These are phyloP conservation scores for Penicillium cosmopolitanum DNA, from an alignment of 495 filamentous ascomycete genomes.

Conservation along the genomic window DNA sequence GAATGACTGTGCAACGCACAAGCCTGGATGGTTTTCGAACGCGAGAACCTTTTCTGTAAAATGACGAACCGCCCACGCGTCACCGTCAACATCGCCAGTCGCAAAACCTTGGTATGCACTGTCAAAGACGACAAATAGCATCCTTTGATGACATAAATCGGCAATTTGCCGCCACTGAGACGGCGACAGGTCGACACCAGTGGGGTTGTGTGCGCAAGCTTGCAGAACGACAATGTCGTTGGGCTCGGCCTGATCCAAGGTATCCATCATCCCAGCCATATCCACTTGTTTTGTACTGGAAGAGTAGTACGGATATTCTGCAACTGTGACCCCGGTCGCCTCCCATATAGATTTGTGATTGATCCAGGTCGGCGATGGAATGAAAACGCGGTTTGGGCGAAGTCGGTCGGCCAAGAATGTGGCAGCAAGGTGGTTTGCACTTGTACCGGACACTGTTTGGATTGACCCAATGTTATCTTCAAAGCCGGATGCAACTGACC, in stretches of 20 bases:
- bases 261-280: slow-evolving; percentile 24
- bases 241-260: slow-evolving; percentile 20
- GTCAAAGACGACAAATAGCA: slow-evolving; percentile 47
- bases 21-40: slow-evolving; percentile 7
- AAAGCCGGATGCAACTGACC: neutral
- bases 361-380: slow-evolving; percentile 36
- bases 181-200: slow-evolving; percentile 37
- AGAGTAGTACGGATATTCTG: slow-evolving; percentile 39
- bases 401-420: slow-evolving; percentile 63
- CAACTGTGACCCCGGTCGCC: slow-evolving; percentile 15
- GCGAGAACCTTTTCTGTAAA: slow-evolving; percentile 22
- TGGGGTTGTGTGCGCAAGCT: slow-evolving; percentile 51
- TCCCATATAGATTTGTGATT: slow-evolving; percentile 38
- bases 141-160: slow-evolving; percentile 24
- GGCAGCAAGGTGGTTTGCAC: slow-evolving; percentile 78
- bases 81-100: slow-evolving; percentile 39
- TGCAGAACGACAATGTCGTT: slow-evolving; percentile 44
- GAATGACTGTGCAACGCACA: slow-evolving; percentile 40
- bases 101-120: slow-evolving; percentile 51
- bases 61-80: slow-evolving; percentile 45
- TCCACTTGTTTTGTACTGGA: slow-evolving; percentile 2
- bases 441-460: slow-evolving; percentile 85
- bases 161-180: slow-evolving; percentile 43
- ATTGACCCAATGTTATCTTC: slow-evolving; percentile 22
- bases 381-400: slow-evolving; percentile 26